phyloP scores from a whole-genome alignment of 148 eudicot genomes.

The Polygonum maritimum region DNA sequence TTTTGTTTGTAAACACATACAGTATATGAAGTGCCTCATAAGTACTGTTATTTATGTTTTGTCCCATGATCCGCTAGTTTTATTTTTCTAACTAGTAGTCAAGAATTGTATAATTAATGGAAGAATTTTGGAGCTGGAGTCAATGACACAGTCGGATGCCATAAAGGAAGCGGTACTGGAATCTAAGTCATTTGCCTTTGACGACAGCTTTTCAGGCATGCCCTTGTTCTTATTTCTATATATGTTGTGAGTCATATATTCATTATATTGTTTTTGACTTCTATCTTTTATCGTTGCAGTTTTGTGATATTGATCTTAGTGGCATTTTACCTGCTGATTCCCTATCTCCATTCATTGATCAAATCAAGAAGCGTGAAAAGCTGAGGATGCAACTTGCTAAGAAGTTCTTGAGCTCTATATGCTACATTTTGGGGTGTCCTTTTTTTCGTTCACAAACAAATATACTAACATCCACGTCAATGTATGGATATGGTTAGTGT shows the following conservation, averaged over 20 bases:
- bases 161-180: constrained; percentile 87
- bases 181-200: constrained; percentile 81
- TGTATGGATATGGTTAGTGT: too few species aligned
- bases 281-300: constrained; percentile 33
- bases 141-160: constrained; percentile 88
- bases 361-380: constrained; percentile 84
- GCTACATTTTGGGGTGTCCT: neutral
- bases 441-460: too few species aligned
- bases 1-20: neutral
- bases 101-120: constrained; percentile 59
- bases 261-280: neutral
- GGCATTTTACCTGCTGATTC: constrained; percentile 52
- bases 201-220: constrained; percentile 86
- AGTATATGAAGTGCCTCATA: neutral
- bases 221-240: neutral
- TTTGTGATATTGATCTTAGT: constrained; percentile 72
- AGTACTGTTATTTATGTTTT: neutral
- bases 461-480: too few species aligned
- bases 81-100: constrained; percentile 12
- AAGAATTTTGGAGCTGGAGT: constrained; percentile 74
- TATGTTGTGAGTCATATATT: neutral
- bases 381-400: constrained; percentile 65
- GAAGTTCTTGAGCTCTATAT: constrained; percentile 37
- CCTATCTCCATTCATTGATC: constrained; percentile 78
- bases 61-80: neutral